phyloP scores from a whole-genome alignment of 805 yeast species.

The Starmerella powellii region DNA sequence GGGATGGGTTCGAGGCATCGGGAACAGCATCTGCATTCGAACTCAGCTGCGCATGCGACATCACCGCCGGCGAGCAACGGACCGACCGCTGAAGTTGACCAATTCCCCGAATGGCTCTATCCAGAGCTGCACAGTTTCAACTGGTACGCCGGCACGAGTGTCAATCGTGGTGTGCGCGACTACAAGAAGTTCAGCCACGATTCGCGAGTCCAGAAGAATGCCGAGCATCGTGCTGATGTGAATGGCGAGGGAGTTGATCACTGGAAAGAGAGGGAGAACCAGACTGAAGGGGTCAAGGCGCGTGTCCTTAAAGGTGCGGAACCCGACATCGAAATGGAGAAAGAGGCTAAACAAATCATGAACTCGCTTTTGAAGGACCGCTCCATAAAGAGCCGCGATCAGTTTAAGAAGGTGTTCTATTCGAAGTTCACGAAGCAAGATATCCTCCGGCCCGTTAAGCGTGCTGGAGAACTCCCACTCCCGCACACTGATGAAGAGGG shows the following conservation, averaged over 20 bases:
- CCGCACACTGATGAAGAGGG: slow-evolving; percentile 24
- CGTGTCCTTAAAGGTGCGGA: slow-evolving; percentile 8
- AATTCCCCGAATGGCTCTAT: slow-evolving; percentile 20
- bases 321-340: slow-evolving; percentile 24
- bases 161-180: slow-evolving; percentile 74
- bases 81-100: background rate
- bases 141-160: slow-evolving; percentile 69
- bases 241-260: slow-evolving; percentile 65
- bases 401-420: slow-evolving; percentile 26
- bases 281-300: slow-evolving; percentile 26
- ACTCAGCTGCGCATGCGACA: no score
- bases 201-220: slow-evolving; percentile 59
- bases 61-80: no score
- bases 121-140: slow-evolving; percentile 47
- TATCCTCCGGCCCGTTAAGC: slow-evolving; percentile 16
- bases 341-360: slow-evolving; percentile 24
- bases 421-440: slow-evolving; percentile 14
- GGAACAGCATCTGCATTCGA: background rate
- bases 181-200: slow-evolving; percentile 71
- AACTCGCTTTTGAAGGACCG: slow-evolving; percentile 13
- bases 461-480: slow-evolving; percentile 13
- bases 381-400: slow-evolving; percentile 21
- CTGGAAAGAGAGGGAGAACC: slow-evolving; percentile 33
- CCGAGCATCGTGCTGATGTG: slow-evolving; percentile 59
- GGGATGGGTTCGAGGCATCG: background rate